Evolutionary conservation across 345 rosid species (phyloP), one percentile per base, ranked within the genome.

Genomic region (Sisymbrium irio): DNA sequence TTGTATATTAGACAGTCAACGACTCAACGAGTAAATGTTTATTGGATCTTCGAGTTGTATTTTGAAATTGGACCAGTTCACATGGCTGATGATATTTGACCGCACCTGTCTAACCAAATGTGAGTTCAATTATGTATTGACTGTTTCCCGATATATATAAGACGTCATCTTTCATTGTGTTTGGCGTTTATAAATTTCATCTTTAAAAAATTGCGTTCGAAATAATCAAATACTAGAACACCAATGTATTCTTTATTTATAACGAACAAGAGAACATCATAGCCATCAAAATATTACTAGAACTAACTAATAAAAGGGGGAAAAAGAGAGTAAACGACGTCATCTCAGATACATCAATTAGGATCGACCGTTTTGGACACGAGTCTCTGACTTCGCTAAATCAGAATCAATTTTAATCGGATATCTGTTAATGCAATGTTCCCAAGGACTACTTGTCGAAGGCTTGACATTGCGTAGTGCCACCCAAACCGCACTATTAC

Each of bases 401-500:
- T 42, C 77, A 63, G 4, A 73, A 73, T 54, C 54, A 33, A 79
- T 45, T 74, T 87, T 17, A 57, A 83, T 86, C 0, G 98, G 97
- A 33, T 89, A 89, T 77, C 78, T 82, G n/a, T 84, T 81, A 50
- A 89, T 80, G 77, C 89, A 89, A 77, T 82, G 83, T 65, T 85
- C 76, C 95, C 95, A 89, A 2, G 95, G 91, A 67, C 83, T 85
- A 70, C 62, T 75, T 18, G 65, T 40, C 0, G 92, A 89, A 0
- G 92, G 76, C 59, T 80, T 78, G 32, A 85, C 84, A 40, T 85
- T 79, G 35, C 67, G 39, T 37, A 89, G 71, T 3, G 95, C 95
- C 67, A 81, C 69, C 95, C 95, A 89, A 25, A 85, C 91, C 0
- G 95, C 92, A 74, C 97, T 91, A 74, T 91, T 91, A 77, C 97